Evolutionary conservation across 1,139 yeast species (phyloP), one percentile per base, ranked within the genome.

Genomic region (Debaryomycetaceae sp.): DNA sequence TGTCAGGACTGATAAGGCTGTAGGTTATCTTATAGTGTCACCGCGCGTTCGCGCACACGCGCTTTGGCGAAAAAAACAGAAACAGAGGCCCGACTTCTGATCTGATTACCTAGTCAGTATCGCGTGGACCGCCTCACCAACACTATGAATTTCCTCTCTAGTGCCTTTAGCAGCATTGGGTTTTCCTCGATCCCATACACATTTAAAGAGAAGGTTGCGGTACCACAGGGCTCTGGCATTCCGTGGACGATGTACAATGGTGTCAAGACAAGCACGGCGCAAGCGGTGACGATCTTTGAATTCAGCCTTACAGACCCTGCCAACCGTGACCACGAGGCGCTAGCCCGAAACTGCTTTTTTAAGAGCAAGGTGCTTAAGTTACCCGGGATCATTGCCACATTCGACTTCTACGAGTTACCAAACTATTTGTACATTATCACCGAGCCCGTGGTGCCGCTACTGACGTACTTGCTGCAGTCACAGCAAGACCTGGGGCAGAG

Each of bases 381-480:
- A 18, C 98, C 98, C 0, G 94, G 95, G 1, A 70, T 88, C 14
- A 62, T 88, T 31, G 64, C 70, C 25, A 72, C 78, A 11, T 45
- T 84, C 9, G 96, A 89, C 42, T 75, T 83, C 20, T 67, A 78
- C 32, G 94, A 83, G 49, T 68, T 71, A 25, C 85, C 80, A 29
- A 60, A 67, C 15, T 57, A 55, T 28, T 57, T 83, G n/a, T 80
- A 82, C 44, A 67, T 89, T 17, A 69, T 88, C 7, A 83, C 95
- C 1, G 98, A 91, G 52, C 70, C 75, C 10, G 86, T 83, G 2
- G 46, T 49, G n/a, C 93, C 95, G 0, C 61, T 86, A 34, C 46
- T 56, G 19, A 49, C 53, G 12, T 59, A 64, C 33, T 49, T 64
- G 31, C 23, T n/a, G 15, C 14, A 16, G 8, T n/a, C n/a, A n/a